Percentiles rank a stretch among this genome's conserved stretches.
Evolutionary conservation across 192 early-diverging fungal species (phyloP).

Genomic region (Rhizophagus prolifer): DNA sequence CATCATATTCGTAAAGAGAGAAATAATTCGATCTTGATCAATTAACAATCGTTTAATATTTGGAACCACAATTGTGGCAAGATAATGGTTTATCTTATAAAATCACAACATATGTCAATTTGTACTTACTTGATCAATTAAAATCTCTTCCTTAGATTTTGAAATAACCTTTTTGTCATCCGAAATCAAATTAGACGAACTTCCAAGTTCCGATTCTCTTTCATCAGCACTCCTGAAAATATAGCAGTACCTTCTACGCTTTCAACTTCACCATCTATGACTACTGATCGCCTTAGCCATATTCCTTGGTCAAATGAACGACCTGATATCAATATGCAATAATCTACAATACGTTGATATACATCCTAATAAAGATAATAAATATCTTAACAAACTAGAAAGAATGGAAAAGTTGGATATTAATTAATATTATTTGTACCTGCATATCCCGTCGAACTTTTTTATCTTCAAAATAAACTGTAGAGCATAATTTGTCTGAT

Average conservation of each 20-base stretch:
- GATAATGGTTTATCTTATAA: constrained; percentile 42
- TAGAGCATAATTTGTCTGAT: constrained; percentile 50
- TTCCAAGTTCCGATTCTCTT: constrained; percentile 5
- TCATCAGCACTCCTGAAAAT: constrained; percentile 3
- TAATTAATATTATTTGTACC: constrained; percentile 16
- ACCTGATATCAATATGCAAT: constrained; percentile 74
- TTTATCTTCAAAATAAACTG: constrained; percentile 59
- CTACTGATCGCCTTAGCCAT: constrained; percentile 53
- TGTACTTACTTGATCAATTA: constrained; percentile 58
- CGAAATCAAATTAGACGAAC: not conserved
- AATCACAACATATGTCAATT: not conserved
- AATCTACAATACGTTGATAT: constrained; percentile 64
- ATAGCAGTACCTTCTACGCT: constrained; percentile 34
- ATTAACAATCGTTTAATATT: constrained; percentile 64
- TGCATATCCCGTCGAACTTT: constrained; percentile 59
- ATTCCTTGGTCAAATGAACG: constrained; percentile 73
- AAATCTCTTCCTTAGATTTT: constrained; percentile 62
- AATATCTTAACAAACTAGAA: not conserved
- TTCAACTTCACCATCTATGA: constrained; percentile 41
- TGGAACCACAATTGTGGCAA: constrained; percentile 61
- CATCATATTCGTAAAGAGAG: constrained; percentile 67
- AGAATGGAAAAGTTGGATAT: not conserved
- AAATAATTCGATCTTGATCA: constrained; percentile 72
- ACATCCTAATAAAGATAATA: constrained; percentile 34
- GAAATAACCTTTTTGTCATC: constrained; percentile 43